Evolutionary conservation across 306 rosid species (phyloP).

Genomic region (Quillaja saponaria): DNA sequence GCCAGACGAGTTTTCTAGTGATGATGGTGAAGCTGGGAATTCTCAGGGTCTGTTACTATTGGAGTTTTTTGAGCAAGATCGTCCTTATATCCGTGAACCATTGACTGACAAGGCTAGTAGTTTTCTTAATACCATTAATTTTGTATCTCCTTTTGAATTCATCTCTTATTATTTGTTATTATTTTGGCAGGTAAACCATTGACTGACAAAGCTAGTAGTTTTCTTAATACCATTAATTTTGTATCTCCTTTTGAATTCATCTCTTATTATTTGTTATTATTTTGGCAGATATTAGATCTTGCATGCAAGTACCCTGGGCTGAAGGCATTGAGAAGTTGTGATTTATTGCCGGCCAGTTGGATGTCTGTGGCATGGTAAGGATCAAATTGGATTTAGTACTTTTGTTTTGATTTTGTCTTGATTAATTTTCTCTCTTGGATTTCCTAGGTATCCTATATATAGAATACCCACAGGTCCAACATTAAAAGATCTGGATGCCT

Average conservation of each 20-base stretch:
- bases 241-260: not conserved
- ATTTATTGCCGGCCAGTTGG: conserved; percentile 81
- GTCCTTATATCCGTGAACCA: conserved; percentile 85
- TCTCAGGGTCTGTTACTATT: conserved; percentile 55
- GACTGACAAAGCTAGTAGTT: conserved; percentile 68
- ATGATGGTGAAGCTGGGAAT: conserved; percentile 65
- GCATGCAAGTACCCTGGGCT: conserved; percentile 59
- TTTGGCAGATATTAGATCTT: conserved; percentile 75
- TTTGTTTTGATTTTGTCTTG: conserved; percentile 19
- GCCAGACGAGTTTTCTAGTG: conserved; percentile 67
- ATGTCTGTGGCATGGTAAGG: conserved; percentile 87
- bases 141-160: not conserved
- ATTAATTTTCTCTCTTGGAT: conserved; percentile 34
- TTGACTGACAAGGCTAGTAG: conserved; percentile 73
- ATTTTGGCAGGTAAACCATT: conserved; percentile 57
- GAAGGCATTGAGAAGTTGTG: conserved; percentile 83
- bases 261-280: conserved; percentile 4
- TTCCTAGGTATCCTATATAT: conserved; percentile 90
- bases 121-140: conserved; percentile 12
- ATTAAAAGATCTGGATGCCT: conserved; percentile 83
- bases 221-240: conserved; percentile 6
- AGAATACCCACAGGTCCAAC: conserved; percentile 90
- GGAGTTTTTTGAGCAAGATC: conserved; percentile 74
- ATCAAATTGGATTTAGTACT: conserved; percentile 22
- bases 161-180: conserved; percentile 1